A percentile compares a stretch with the other conserved stretches of the same genome.
Conservation (phyloP, 225 moss, liverwort and hornwort species). For the Asterella californica region DNA sequence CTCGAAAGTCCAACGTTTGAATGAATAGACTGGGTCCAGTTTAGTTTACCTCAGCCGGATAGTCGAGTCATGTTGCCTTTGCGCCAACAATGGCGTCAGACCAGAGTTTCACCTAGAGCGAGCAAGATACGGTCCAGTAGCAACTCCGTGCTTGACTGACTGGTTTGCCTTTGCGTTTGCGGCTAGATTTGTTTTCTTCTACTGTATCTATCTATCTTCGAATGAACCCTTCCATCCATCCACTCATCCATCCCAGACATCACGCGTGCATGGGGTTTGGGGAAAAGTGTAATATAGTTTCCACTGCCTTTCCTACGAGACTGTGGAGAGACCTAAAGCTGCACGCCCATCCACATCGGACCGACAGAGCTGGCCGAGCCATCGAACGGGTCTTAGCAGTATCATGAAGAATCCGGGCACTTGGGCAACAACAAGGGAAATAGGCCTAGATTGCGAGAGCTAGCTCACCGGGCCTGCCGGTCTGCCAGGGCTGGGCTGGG, state of each 20-base stretch:
- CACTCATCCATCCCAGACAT: background rate
- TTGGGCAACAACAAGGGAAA: background rate
- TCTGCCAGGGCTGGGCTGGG: background rate
- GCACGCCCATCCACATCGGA: background rate
- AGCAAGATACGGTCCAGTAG: background rate
- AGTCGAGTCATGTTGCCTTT: background rate
- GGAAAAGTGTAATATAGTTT: background rate
- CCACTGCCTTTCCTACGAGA: background rate
- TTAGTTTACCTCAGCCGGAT: background rate
- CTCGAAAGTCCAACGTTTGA: slow-evolving; percentile 1
- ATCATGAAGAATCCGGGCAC: background rate
- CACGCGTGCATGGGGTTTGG: background rate
- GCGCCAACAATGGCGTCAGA: slow-evolving; percentile 2
- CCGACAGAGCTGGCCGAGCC: background rate
- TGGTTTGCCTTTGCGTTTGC: background rate
- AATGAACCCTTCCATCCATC: background rate
- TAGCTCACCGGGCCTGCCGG: background rate
- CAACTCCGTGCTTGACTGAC: background rate
- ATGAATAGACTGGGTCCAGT: slow-evolving; percentile 2
- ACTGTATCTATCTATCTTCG: too few species aligned
- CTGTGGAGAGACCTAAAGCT: background rate
- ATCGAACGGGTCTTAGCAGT: background rate
- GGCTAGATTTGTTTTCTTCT: background rate
- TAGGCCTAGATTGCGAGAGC: slow-evolving; percentile 6
- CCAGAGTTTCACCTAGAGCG: background rate